These are phyloP conservation scores for Gentiana straminea DNA, from an alignment of 257 asterid genomes.

Conservation along the genomic window DNA sequence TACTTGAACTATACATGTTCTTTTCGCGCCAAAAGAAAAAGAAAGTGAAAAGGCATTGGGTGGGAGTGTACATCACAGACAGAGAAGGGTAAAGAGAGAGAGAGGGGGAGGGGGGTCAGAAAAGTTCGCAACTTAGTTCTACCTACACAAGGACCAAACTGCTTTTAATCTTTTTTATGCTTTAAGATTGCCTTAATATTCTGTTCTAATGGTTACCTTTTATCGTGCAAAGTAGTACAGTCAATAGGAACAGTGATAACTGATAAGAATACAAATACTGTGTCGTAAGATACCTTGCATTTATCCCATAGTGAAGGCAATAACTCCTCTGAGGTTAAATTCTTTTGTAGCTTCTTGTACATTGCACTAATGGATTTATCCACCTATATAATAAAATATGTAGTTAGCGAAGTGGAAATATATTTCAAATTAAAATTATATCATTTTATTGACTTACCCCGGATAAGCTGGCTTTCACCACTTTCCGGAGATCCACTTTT, in stretches of 20 bases:
- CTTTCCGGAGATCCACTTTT: constrained; percentile 83
- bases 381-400: constrained; percentile 36
- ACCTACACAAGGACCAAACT: no score
- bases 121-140: no score
- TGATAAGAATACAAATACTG: no score
- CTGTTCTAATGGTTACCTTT: constrained; percentile 4
- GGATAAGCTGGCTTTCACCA: constrained; percentile 69
- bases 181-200: neutral
- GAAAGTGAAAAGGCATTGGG: no score
- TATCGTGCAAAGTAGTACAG: neutral
- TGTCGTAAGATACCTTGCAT: constrained; percentile 57
- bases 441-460: constrained; percentile 46
- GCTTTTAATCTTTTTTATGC: no score
- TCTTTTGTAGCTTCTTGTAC: constrained; percentile 89
- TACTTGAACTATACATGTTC: no score
- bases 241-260: no score
- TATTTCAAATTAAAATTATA: constrained; percentile 5
- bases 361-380: constrained; percentile 72
- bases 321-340: constrained; percentile 77
- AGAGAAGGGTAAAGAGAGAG: no score
- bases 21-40: no score
- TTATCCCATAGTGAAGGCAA: constrained; percentile 98
- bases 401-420: constrained; percentile 10
- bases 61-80: no score
- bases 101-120: no score